These are phyloP conservation scores for Alternaria gansuensis DNA, from an alignment of 2,329 filamentous ascomycete genomes.

Conservation along the genomic window DNA sequence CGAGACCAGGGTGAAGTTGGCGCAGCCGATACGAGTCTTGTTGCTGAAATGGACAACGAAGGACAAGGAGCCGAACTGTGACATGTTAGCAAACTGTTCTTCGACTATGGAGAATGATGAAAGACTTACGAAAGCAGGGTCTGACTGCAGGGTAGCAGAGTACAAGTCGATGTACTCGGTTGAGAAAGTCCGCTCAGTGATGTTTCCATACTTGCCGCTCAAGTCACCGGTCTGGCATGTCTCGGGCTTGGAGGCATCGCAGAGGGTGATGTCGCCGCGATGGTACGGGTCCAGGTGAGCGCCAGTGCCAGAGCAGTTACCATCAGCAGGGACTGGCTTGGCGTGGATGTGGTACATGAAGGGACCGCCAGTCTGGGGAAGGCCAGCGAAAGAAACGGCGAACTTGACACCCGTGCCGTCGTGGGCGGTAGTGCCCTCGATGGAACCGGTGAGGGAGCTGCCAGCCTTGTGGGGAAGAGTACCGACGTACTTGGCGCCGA, in stretches of 20 bases:
- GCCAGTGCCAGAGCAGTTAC: slow-evolving; percentile 56
- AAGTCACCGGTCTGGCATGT: slow-evolving; percentile 58
- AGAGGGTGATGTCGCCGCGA: slow-evolving; percentile 51
- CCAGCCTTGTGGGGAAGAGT: slow-evolving; percentile 47
- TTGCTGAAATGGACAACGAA: slow-evolving; percentile 65
- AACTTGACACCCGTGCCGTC: slow-evolving; percentile 55
- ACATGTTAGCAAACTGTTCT: background rate
- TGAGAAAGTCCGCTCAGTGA: slow-evolving; percentile 43
- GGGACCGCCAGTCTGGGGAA: slow-evolving; percentile 55
- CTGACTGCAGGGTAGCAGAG: slow-evolving; percentile 50
- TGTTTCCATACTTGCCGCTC: slow-evolving; percentile 57
- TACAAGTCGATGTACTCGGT: slow-evolving; percentile 45
- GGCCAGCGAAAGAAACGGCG: slow-evolving; percentile 52
- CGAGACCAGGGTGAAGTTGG: slow-evolving; percentile 65
- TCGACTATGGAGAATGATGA: too few relatives aligned
- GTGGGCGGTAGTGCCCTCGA: slow-evolving; percentile 45
- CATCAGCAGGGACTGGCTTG: slow-evolving; percentile 52
- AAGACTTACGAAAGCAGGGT: slow-evolving; percentile 53
- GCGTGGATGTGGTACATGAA: slow-evolving; percentile 60
- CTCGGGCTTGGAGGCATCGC: slow-evolving; percentile 49
- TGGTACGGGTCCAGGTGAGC: slow-evolving; percentile 57
- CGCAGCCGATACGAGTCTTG: slow-evolving; percentile 65
- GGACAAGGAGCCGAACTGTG: slow-evolving; percentile 60
- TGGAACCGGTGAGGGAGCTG: slow-evolving; percentile 48
- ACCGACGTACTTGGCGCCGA: slow-evolving; percentile 53